Evolutionary conservation across 371 early-diverging fungal genomes (phyloP).

Genomic region (Chytridiales sp.): DNA sequence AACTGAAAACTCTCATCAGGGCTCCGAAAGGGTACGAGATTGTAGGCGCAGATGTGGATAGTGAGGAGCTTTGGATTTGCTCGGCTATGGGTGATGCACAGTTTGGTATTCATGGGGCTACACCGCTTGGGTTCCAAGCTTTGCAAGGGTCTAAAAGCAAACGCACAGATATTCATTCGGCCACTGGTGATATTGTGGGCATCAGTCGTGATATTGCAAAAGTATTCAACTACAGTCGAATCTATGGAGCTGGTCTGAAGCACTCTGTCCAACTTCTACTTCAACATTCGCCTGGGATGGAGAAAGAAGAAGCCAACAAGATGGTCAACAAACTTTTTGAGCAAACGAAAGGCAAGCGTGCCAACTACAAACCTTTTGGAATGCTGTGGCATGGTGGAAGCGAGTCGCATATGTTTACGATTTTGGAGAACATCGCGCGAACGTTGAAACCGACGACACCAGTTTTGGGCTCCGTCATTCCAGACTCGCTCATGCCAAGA

Average conservation of each 20-base stretch:
- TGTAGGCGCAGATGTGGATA: slow-evolving; percentile 97
- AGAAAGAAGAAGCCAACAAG: slow-evolving; percentile 59
- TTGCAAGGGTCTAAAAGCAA: slow-evolving; percentile 89
- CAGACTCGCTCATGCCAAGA: slow-evolving; percentile 75
- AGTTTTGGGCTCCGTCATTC: slow-evolving; percentile 82
- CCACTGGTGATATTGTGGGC: slow-evolving; percentile 84
- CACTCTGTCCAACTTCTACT: slow-evolving; percentile 79
- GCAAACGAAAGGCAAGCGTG: slow-evolving; percentile 76
- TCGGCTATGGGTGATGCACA: slow-evolving; percentile 93
- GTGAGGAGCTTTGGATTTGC: slow-evolving; percentile 96
- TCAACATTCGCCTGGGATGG: slow-evolving; percentile 77
- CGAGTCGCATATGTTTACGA: slow-evolving; percentile 96
- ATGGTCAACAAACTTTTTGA: slow-evolving; percentile 72
- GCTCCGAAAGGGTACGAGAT: slow-evolving; percentile 80
- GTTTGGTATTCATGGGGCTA: slow-evolving; percentile 89
- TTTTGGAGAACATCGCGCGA: slow-evolving; percentile 80
- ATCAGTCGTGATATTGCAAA: slow-evolving; percentile 91
- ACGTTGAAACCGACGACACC: slow-evolving; percentile 82
- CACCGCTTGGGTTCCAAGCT: slow-evolving; percentile 97
- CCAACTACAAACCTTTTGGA: background rate
- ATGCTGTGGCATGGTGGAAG: slow-evolving; percentile 87
- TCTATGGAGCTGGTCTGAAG: slow-evolving; percentile 92
- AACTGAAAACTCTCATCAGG: slow-evolving; percentile 84
- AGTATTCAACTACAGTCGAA: slow-evolving; percentile 93
- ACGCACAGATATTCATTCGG: slow-evolving; percentile 92